Evolutionary conservation across 2,329 filamentous ascomycete genomes (phyloP).

Genomic region (Clarireedia monteithiana): DNA sequence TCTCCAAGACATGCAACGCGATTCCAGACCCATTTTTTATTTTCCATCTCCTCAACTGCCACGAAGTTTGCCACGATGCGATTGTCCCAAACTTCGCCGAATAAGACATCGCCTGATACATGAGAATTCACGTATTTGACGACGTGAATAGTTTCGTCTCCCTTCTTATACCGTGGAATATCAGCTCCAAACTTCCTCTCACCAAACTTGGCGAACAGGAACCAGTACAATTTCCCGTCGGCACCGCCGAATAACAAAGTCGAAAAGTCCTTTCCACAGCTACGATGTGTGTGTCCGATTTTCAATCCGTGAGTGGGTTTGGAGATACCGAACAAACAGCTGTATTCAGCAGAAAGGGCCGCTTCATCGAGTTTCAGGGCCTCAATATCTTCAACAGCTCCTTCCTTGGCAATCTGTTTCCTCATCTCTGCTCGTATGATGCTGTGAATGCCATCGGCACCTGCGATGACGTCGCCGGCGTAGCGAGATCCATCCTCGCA

Average conservation of each 20-base stretch:
- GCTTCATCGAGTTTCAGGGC: not conserved
- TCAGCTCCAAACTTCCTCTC: not conserved
- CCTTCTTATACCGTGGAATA: constrained; percentile 1
- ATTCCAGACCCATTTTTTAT: constrained; percentile 15
- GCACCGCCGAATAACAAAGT: not conserved
- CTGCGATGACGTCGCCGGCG: constrained; percentile 20
- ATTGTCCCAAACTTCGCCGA: not conserved
- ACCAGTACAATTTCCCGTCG: constrained; percentile 2
- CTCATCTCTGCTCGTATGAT: constrained; percentile 27
- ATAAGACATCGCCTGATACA: not conserved
- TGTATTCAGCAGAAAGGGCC: constrained; percentile 19
- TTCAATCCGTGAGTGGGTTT: constrained; percentile 5
- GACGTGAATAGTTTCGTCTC: not conserved
- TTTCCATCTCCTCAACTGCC: constrained; percentile 5
- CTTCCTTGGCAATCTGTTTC: constrained; percentile 16
- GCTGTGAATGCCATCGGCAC: constrained; percentile 25
- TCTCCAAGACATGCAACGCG: constrained; percentile 19
- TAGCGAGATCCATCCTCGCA: constrained; percentile 19
- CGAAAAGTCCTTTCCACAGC: not conserved
- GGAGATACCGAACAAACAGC: constrained; percentile 20
- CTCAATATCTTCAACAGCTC: not conserved
- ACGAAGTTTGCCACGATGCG: not conserved
- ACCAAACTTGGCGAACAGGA: constrained; percentile 6
- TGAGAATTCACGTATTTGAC: not conserved
- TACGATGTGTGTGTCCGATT: constrained; percentile 13